Base-by-base conservation (phyloP, 345 rosid genomes). In the Hibiscus syriacus region DNA sequence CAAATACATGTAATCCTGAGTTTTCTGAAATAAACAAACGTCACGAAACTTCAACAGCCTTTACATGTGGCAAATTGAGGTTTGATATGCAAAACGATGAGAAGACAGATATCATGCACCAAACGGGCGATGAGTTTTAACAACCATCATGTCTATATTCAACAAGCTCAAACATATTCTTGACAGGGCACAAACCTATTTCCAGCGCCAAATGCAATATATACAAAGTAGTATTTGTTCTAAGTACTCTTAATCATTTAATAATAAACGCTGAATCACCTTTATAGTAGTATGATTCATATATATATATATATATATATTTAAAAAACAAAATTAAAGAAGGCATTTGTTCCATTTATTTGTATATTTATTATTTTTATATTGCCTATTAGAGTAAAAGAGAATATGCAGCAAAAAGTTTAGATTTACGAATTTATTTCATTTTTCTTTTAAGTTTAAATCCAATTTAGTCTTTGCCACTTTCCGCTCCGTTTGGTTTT, bases 1-100 rank as follows among this genome's bases (percentile, higher is more conserved):
- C 87, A 83, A 94, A 91, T 38, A 89, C 96, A 67, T 91, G 99
- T 70, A 91, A 80, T 74, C 99, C 96, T 1, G 97, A 89, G 75
- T 91, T 94, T 77, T 94, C 98, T 94, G 90, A 36, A 36, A 6
- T 41, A 68, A 22, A 48, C 53, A 55, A 46, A 11, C 7, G 48
- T 11, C 6, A 41, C 23, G 38, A 34, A 34, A 36, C 13, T 27
- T 30, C 36, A 52, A 34, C 10, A 64, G 49, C 48, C 48, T 60
- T 38, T 29, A 58, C 30, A 36, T 20, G 30, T 20, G 2, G 29
- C 30, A 2, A 25, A 60, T 59, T 60, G 64, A 60, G 11, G 48
- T 20, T 38, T 22, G 30, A 36, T 38, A 4, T 11, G 48, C 29
- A 60, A 36, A 14, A 7, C 65, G 22, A 60, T 36, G 11, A 46